phyloP scores from a whole-genome alignment of 2,329 filamentous ascomycete species.

The Fusarium goolgardi region DNA sequence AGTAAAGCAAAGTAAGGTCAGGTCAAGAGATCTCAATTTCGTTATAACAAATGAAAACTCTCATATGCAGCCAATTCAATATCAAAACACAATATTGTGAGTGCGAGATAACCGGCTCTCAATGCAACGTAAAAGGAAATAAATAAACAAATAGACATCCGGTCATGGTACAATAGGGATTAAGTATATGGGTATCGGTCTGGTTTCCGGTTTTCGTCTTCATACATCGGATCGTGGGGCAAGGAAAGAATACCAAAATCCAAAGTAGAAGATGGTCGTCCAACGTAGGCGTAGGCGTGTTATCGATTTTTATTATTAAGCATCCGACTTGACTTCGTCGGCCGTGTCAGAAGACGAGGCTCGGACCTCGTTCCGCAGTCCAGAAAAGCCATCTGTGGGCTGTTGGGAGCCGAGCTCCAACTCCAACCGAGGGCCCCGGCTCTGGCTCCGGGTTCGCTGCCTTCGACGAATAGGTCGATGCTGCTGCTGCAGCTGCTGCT shows the following conservation, averaged over 20 bases:
- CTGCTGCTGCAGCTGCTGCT: conserved; percentile 49
- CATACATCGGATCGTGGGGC: conserved; percentile 2
- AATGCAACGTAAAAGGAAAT: conserved; percentile 5
- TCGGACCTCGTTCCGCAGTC: conserved; percentile 53
- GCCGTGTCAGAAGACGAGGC: conserved; percentile 41
- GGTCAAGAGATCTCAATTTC: conserved; percentile 15
- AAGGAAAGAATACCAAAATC: conserved; percentile 1
- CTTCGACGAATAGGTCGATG: conserved; percentile 49
- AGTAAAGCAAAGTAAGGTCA: neutral
- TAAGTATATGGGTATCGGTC: conserved; percentile 34
- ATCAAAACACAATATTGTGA: conserved; percentile 24
- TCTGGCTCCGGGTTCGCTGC: conserved; percentile 55
- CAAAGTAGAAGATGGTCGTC: neutral
- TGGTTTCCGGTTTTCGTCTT: conserved; percentile 27
- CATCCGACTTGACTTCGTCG: conserved; percentile 28
- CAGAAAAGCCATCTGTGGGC: conserved; percentile 47
- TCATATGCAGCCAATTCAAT: conserved; percentile 5
- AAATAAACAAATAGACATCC: conserved; percentile 6
- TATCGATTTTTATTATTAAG: conserved; percentile 29
- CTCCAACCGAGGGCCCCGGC: conserved; percentile 51
- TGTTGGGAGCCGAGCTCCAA: conserved; percentile 45
- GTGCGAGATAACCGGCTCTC: conserved; percentile 40
- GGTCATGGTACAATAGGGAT: conserved; percentile 32
- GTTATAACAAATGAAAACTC: conserved; percentile 13
- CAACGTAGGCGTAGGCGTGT: neutral